Evolutionary conservation across 129 eudicot species (phyloP).

Genomic region (Tagetes patula): DNA sequence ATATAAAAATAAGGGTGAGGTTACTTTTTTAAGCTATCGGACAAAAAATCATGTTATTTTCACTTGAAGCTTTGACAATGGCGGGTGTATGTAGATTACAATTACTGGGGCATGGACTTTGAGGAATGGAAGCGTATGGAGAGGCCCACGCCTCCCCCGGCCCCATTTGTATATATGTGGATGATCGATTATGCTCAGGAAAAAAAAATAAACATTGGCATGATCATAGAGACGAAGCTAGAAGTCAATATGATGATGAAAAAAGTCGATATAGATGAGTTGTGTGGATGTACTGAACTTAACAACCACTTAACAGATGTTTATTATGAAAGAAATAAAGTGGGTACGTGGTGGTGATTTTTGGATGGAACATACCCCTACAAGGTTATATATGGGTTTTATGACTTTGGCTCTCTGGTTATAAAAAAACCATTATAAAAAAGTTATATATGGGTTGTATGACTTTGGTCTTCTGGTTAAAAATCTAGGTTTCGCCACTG

Average conservation of each 20-base stretch:
- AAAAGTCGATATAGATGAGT: no score
- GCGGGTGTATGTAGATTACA: conserved; percentile 24
- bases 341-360: not conserved
- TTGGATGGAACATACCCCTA: not conserved
- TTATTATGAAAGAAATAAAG: not conserved
- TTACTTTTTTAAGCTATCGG: no score
- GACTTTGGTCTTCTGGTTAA: no score
- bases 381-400: no score
- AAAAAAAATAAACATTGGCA: not conserved
- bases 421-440: no score
- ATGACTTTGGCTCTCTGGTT: no score
- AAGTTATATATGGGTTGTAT: no score
- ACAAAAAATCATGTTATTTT: conserved; percentile 29
- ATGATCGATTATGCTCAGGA: conserved; percentile 17
- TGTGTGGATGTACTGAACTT: not conserved
- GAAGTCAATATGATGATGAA: not conserved
- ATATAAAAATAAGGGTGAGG: no score
- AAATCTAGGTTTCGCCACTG: no score
- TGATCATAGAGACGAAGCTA: not conserved
- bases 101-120: conserved; percentile 25
- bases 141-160: not conserved
- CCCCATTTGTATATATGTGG: conserved; percentile 24
- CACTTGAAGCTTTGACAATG: conserved; percentile 44
- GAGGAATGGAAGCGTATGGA: conserved; percentile 32
- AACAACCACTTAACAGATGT: not conserved